Evolutionary conservation across 495 filamentous ascomycete species (phyloP), one percentile per base, ranked within the genome.

Genomic region (Neohortaea acidophila): DNA sequence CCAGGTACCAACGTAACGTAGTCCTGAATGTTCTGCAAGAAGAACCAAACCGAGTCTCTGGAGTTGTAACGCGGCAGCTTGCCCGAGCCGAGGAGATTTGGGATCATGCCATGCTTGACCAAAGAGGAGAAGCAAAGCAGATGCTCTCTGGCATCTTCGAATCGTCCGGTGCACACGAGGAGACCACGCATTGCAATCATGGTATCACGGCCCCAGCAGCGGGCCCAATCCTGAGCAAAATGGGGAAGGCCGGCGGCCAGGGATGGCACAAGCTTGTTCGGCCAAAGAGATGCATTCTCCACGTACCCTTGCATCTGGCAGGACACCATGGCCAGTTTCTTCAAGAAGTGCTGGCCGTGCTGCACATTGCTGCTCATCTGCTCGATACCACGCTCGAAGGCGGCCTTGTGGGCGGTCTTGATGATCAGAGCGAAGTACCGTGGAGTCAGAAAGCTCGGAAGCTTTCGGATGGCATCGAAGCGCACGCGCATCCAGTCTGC

Each of bases 91-190:
- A 99, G 69, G 9, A 99, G 68, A 49, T 99, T 99, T 10, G 91
- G 91, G 38, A 96, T 83, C 91, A 96, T 94, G 30, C 91, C 91
- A 54, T 99, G 91, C 63, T 96, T 96, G 34, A 99, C 65, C 8
- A 99, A 85, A 54, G 84, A 92, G 0, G 83, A 85, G 62, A 99
- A 99, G 30, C 89, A 91, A 35, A 84, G 63, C 43, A 99, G 93
- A 53, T 96, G 91, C 57, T 94, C 84, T 46, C 72, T 82, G 12
- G 87, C 89, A 49, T 94, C 85, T 3, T 69, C 72, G 51, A 76
- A 93, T 8, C 87, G 76, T 3, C 85, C 84, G 15, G 86, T 94
- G 29, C 80, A 82, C 22, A 96, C 72, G 51, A 79, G 82, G 11
- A 99, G 66, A 32, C 91, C 91, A 22, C 91, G 75, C 11, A 93